Conservation (phyloP, 345 rosid genomes). For the Moricandia arvensis region DNA sequence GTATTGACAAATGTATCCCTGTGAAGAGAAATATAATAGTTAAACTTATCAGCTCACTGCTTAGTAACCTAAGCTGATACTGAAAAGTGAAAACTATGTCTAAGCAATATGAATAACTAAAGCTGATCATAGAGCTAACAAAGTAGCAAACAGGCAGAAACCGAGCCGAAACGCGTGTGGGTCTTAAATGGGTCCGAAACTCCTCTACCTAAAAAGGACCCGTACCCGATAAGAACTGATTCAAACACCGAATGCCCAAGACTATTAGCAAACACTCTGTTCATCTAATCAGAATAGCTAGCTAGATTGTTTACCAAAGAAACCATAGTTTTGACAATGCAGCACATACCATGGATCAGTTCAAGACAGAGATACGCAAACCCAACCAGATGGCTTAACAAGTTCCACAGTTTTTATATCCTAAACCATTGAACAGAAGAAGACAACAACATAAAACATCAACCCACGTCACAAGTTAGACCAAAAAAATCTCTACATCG, state of each 20-base stretch:
- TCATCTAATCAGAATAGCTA: background rate
- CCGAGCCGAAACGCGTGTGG: background rate
- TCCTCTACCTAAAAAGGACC: background rate
- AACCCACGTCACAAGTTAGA: background rate
- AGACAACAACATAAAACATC: background rate
- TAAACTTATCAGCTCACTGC: background rate
- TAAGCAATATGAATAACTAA: background rate
- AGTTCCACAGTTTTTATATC: conserved; percentile 85
- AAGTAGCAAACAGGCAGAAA: background rate
- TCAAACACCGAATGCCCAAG: no score
- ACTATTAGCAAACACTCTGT: background rate
- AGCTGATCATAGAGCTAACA: background rate
- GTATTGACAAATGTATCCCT: conserved; percentile 91
- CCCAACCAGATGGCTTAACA: conserved; percentile 86
- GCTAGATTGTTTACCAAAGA: background rate
- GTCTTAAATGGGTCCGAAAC: background rate
- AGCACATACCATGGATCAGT: conserved; percentile 70
- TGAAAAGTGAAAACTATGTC: no score
- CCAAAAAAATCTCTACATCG: no score
- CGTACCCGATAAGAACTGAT: background rate
- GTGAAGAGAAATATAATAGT: conserved; percentile 25
- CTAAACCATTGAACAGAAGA: conserved; percentile 32
- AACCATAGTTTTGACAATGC: background rate
- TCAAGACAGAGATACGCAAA: conserved; percentile 70
- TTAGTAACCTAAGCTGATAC: no score